These are phyloP conservation scores for Fonsecaea multimorphosa DNA, from an alignment of 2,329 filamentous ascomycete species.

Conservation along the genomic window DNA sequence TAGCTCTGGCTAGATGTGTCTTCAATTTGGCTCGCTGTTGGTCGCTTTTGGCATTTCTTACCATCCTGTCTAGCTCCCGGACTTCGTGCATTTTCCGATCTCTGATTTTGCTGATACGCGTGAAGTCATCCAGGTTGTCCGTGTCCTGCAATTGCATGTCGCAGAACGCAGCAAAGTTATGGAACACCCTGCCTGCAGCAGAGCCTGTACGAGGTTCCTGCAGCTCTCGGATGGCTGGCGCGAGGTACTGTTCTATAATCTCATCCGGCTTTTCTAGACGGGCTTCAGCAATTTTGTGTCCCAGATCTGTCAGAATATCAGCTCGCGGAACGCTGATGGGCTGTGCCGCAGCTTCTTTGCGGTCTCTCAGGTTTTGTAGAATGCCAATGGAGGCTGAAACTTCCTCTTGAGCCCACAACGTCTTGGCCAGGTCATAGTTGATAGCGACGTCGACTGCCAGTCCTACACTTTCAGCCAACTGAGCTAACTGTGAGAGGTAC, in stretches of 20 bases:
- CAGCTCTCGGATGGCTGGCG: slow-evolving; percentile 81
- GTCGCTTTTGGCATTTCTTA: slow-evolving; percentile 46
- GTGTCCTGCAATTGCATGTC: slow-evolving; percentile 90
- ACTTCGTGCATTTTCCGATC: slow-evolving; percentile 84
- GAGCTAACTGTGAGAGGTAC: slow-evolving; percentile 77
- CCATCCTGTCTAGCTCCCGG: slow-evolving; percentile 69
- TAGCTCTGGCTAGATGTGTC: slow-evolving; percentile 72
- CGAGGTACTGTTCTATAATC: slow-evolving; percentile 85
- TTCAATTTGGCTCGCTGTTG: slow-evolving; percentile 63
- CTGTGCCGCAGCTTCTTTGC: slow-evolving; percentile 69
- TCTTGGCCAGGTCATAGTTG: slow-evolving; percentile 82
- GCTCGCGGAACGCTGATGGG: slow-evolving; percentile 74
- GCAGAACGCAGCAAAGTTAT: slow-evolving; percentile 94
- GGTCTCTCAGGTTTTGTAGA: slow-evolving; percentile 73
- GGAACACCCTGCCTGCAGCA: slow-evolving; percentile 86
- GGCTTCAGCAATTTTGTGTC: slow-evolving; percentile 86
- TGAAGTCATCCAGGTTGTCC: slow-evolving; percentile 82
- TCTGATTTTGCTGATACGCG: slow-evolving; percentile 77
- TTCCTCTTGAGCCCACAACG: slow-evolving; percentile 93
- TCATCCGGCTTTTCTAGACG: slow-evolving; percentile 87
- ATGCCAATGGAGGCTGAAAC: slow-evolving; percentile 87
- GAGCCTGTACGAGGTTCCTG: slow-evolving; percentile 69
- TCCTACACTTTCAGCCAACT: slow-evolving; percentile 71
- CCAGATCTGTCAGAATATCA: slow-evolving; percentile 84
- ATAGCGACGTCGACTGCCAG: slow-evolving; percentile 78